Base-by-base conservation (phyloP, 176 grass and related monocot species). In the Aegilops tauschii region DNA sequence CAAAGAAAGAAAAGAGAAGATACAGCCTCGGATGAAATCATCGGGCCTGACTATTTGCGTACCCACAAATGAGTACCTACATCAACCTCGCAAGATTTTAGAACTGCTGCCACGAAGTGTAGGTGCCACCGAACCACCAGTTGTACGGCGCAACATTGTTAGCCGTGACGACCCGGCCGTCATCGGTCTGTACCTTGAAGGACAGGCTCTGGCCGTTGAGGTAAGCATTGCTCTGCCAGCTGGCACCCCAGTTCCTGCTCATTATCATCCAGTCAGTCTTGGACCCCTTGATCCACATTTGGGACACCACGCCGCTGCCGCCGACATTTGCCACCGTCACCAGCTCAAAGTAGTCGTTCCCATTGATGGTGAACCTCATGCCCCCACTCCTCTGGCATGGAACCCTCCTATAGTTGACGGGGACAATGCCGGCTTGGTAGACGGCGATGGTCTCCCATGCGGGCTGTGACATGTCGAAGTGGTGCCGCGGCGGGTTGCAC, bases 221-320 rank as follows among this genome's bases (percentile, higher is more conserved):
- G 68, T 90, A 86, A 3, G 88, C 35, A 27, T 80, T 72, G 40
- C 69, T 86, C 85, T 97, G 95, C 95, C 95, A 97, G 77, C 91
- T 91, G 56, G 88, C 86, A 66, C 92, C 95, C 95, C 90, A 97
- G 72, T 97, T 97, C 44, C 86, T 88, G 6, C 78, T 80, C 95
- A 97, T 92, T 12, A 39, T n/a, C 78, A 90, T 90, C 83, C 61
- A 90, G 37, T 86, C 23, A 1, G 88, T 90, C 0, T 68, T 82
- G 54, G 47, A 56, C 25, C 88, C 88, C 25, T 86, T 90, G 68
- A 90, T 86, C 77, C 56, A 86, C 77, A 86, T 79, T 17, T 69
- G 49, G 13, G 77, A 8, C 71, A 90, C 62, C 10, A 90, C 88
- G 21, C 88, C 83, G 6, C 88, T 86, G 23, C 83, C 83, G 9